Evolutionary conservation across 176 grass and related monocot species (phyloP), one percentile per base, ranked within the genome.

Genomic region (Tillandsia leiboldiana): DNA sequence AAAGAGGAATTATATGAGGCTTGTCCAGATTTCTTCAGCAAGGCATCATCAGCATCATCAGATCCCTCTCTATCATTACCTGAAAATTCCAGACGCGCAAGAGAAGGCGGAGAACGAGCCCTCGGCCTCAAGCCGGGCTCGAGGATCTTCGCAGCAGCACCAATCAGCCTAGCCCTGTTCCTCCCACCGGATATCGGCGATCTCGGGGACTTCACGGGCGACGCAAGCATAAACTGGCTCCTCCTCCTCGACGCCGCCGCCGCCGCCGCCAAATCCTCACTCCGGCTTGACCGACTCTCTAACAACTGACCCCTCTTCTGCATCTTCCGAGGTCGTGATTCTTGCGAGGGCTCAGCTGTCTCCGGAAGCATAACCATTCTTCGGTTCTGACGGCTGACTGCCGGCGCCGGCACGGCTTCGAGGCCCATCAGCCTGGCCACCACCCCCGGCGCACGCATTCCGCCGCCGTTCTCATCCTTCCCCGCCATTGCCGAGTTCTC

Each of bases 391-490:
- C 54, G n/a, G 5, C 17, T 18, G 14, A 59, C 54, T 2, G 14
- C 15, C 4, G 54, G 20, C 20, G 22, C 15, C 10, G 56, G 56
- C 56, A 61, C 56, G 15, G 56, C 15, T 17, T 61, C 56, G 56
- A 61, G 56, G 8, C 56, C 56, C 56, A 61, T 61, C 17, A 61
- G 56, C 56, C 22, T 61, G 22, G 56, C 56, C 56, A 61, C 56
- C 13, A 61, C 56, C 15, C 56, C 56, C 8, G 56, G 56, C 17
- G 56, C 5, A 0, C 17, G 56, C 53, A 57, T 57, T 57, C 53
- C 8, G 13, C 13, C 53, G n/a, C n/a, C 53, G n/a, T 1, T 14
- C 53, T 57, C 53, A 12, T 15, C 53, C 53, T 57, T 57, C 53
- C n/a, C n/a, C n/a, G 17, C n/a, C n/a, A 12, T 57, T 17, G 13